Conservation (phyloP, 2,329 filamentous ascomycete species). For the Sclerotinia glacialis region DNA sequence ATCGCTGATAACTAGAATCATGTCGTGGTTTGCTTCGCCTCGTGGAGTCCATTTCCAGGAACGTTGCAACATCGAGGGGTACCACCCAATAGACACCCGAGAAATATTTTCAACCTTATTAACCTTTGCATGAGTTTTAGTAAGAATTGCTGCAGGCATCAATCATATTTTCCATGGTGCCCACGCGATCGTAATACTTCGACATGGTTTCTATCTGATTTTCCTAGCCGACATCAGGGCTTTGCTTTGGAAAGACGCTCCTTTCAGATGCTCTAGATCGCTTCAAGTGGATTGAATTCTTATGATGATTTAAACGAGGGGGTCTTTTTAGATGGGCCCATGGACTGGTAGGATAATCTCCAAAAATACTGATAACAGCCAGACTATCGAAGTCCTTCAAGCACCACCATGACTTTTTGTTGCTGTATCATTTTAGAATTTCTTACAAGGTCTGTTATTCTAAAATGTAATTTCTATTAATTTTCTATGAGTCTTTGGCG, state of each 20-base stretch:
- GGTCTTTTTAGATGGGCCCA: background rate
- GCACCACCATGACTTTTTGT: background rate
- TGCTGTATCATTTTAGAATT: background rate
- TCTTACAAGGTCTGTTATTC: background rate
- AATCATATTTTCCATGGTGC: background rate
- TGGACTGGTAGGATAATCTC: background rate
- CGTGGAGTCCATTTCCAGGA: constrained; percentile 12
- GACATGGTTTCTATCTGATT: background rate
- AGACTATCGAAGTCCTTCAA: background rate
- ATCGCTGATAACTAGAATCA: background rate
- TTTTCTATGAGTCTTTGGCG: background rate
- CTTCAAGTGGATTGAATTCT: background rate
- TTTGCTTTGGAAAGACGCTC: background rate
- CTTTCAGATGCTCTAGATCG: background rate
- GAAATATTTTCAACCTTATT: background rate
- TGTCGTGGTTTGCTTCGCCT: constrained; percentile 8
- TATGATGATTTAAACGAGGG: background rate
- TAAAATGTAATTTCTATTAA: background rate
- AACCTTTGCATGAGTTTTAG: background rate
- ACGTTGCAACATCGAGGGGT: constrained; percentile 4
- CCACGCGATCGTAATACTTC: constrained; percentile 6
- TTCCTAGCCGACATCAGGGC: background rate
- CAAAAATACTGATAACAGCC: background rate
- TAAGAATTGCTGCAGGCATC: constrained; percentile 10
- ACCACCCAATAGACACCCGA: background rate